These are phyloP conservation scores for Ochetophila trinervis DNA, from an alignment of 306 rosid species.

Conservation along the genomic window DNA sequence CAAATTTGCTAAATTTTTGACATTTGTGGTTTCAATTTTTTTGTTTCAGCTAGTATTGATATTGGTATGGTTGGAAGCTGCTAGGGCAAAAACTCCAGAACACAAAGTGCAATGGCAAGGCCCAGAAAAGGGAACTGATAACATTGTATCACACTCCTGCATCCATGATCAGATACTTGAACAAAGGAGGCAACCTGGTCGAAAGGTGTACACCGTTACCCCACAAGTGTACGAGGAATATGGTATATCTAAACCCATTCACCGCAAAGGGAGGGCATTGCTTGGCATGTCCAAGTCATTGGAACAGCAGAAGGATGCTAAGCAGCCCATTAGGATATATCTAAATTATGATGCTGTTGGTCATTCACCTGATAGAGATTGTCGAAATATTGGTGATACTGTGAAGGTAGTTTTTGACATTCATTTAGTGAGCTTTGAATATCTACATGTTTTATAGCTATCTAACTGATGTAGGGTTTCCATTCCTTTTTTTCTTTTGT, in stretches of 20 bases:
- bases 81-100: conserved; percentile 40
- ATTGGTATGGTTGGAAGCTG: conserved; percentile 49
- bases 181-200: conserved; percentile 87
- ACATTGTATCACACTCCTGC: conserved; percentile 82
- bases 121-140: conserved; percentile 41
- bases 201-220: conserved; percentile 78
- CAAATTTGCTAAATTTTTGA: neutral
- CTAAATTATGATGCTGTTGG: conserved; percentile 97
- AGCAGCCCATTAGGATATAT: conserved; percentile 85
- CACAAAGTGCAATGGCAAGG: conserved; percentile 40
- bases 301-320: conserved; percentile 50
- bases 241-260: conserved; percentile 44
- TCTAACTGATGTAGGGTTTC: conserved; percentile 16
- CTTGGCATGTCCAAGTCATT: conserved; percentile 52
- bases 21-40: conserved; percentile 13
- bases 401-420: conserved; percentile 64
- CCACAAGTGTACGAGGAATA: conserved; percentile 71
- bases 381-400: conserved; percentile 68
- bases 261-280: conserved; percentile 69
- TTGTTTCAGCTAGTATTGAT: conserved; percentile 63
- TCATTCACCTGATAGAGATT: conserved; percentile 90
- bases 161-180: conserved; percentile 93
- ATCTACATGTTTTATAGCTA: conserved; percentile 3
- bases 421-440: conserved; percentile 6
- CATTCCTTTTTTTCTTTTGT: conserved; percentile 15